A percentile compares a stretch with the other conserved stretches of the same genome.
Evolutionary conservation across 2,329 filamentous ascomycete species (phyloP).

Genomic region (Meredithiella fracta): DNA sequence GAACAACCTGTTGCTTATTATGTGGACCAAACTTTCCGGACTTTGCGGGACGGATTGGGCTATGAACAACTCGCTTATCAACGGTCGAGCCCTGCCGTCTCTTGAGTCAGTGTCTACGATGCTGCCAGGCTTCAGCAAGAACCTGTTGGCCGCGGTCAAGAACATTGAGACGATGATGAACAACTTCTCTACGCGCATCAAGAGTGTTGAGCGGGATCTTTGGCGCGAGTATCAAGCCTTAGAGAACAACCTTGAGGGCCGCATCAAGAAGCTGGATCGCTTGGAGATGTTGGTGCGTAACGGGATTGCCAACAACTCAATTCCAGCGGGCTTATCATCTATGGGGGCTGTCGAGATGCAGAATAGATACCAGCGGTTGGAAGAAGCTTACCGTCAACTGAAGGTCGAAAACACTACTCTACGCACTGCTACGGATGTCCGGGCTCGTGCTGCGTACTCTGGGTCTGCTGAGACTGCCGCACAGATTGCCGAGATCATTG

Average conservation of each 20-base stretch:
- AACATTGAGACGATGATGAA: conserved; percentile 67
- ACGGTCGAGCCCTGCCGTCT: conserved; percentile 65
- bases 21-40: conserved; percentile 77
- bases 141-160: conserved; percentile 72
- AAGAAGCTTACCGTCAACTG: conserved; percentile 44
- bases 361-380: conserved; percentile 34
- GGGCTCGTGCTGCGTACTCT: conserved; percentile 28
- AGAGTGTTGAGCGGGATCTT: conserved; percentile 74
- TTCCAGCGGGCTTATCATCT: conserved; percentile 21
- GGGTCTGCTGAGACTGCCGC: conserved; percentile 20
- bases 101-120: conserved; percentile 75
- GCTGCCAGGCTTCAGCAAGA: conserved; percentile 76
- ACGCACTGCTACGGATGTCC: conserved; percentile 43
- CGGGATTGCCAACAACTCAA: conserved; percentile 34
- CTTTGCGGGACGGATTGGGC: conserved; percentile 88
- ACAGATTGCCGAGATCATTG: conserved; percentile 14
- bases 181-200: conserved; percentile 64
- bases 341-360: conserved; percentile 24
- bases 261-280: conserved; percentile 72
- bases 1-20: conserved; percentile 69
- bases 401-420: conserved; percentile 56
- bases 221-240: conserved; percentile 79
- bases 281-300: conserved; percentile 66
- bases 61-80: conserved; percentile 74
- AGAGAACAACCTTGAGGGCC: conserved; percentile 62